Base-by-base conservation (phyloP, 1,284 basidiomycete species). In the Anthracocystis setariae region DNA sequence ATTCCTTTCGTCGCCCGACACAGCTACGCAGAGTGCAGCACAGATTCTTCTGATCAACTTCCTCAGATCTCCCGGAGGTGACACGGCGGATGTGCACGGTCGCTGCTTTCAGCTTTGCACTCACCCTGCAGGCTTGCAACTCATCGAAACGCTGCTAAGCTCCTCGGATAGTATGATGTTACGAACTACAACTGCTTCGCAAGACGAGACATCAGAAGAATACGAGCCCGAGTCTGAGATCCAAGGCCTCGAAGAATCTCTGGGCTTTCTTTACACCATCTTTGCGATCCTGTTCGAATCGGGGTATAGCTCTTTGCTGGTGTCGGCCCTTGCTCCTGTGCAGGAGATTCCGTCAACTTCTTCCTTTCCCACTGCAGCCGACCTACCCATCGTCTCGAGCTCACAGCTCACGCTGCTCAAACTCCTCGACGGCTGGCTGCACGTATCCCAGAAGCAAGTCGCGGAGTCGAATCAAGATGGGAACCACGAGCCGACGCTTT, bases 321-420 rank as follows among this genome's bases (percentile, higher is more conserved):
- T 69, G 1, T 45, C 46, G 8, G 49, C 46, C 2, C 44, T 77
- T 0, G 55, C 60, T 2, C 72, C 69, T 4, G 20, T 62, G 1
- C 53, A 65, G 3, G 56, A 46, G 37, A 56, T 59, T 33, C 45
- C 49, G 8, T 52, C 46, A 37, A 8, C 43, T 12, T 18, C 48
- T 13, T 39, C 35, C 3, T 9, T 15, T 4, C 29, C 25, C 3
- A 33, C n/a, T 9, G 13, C 15, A 21, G 25, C 38, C 8, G 72
- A 74, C 13, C 17, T 20, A 12, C 61, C 53, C n/a, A 29, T 67
- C 27, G 38, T 75, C 39, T 57, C 59, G 8, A 65, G 45, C 45
- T 60, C 69, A 12, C 75, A 77, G 39, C 42, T 74, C 12, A 70
- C 63, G 2, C 43, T 75, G 27, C 58, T 77, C n/a, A 74, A 74